Evolutionary conservation across 257 asterid genomes (phyloP).

Genomic region (Paraleonurus japonicus): DNA sequence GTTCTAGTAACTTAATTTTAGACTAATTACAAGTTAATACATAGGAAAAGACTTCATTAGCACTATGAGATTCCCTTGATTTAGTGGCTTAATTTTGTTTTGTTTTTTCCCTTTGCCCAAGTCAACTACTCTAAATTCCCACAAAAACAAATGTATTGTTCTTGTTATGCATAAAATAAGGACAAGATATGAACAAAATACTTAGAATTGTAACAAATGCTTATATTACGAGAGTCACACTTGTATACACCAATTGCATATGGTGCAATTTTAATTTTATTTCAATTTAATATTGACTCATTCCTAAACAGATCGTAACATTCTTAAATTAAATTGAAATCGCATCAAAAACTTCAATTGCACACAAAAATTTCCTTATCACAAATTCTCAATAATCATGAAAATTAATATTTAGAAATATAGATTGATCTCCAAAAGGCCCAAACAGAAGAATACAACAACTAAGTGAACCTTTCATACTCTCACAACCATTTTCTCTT

Average conservation of each 20-base stretch:
- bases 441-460: not conserved
- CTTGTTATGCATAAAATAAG: not conserved
- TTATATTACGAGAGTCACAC: too few species aligned
- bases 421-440: not conserved
- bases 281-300: too few species aligned
- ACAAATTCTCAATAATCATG: not conserved
- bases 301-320: too few species aligned
- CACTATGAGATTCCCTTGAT: not conserved
- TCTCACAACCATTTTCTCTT: not conserved
- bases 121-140: too few species aligned
- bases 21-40: not conserved
- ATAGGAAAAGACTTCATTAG: not conserved
- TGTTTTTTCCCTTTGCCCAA: too few species aligned
- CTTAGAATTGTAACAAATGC: not conserved
- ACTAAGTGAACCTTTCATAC: conserved; percentile 7
- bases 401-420: not conserved
- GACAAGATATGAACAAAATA: not conserved
- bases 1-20: not conserved
- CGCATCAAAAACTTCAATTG: too few species aligned
- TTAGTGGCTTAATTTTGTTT: too few species aligned
- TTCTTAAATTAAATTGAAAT: too few species aligned
- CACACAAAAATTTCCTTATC: too few species aligned
- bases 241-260: too few species aligned
- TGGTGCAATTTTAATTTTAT: too few species aligned
- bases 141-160: not conserved